Evolutionary conservation across 2,329 filamentous ascomycete species (phyloP), one percentile per base, ranked within the genome.

Genomic region (Pseudogymnoascus sp.): DNA sequence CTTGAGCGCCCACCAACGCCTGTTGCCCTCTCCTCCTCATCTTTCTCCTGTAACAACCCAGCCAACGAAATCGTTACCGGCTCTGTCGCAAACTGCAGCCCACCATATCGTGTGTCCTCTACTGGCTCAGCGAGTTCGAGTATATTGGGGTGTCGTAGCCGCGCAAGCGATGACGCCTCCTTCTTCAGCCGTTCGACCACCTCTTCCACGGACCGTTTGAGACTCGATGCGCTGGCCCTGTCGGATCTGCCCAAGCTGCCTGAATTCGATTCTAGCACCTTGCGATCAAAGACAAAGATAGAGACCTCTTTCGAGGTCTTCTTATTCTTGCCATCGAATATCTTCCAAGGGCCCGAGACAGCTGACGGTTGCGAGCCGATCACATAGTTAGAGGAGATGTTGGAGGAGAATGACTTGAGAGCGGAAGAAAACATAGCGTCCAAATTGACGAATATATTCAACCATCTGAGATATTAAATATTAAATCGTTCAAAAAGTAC

Each of bases 251-350:
- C 81, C 53, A 91, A 77, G 5, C 84, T 83, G 59, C 80, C 82
- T 14, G 83, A 81, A 64, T 87, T 82, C 8, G 84, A 78, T 64
- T 97, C 92, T 62, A 99, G 79, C 0, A 85, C 84, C 77, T 95
- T 96, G 73, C 86, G 88, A 68, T 99, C 94, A 74, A 97, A 97
- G 68, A 97, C 87, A 71, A 97, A 99, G 68, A 97, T 87, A 14
- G 92, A 97, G 63, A 88, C 94, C 6, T 87, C 76, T 74, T 94
- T 96, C 68, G 90, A 91, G 0, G 92, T 96, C 31, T 89, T 91
- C 77, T 97, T 97, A 78, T 95, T 95, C 80, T 96, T 97, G 64
- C 90, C 92, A 78, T 97, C 92, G 81, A 93, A 93, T 71, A 99
- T 94, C 79, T 92, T 96, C 94, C 94, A 99, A 64, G 92, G 91